Base-by-base conservation (phyloP, 176 grass and related monocot species). In the Triticum aestivum region DNA sequence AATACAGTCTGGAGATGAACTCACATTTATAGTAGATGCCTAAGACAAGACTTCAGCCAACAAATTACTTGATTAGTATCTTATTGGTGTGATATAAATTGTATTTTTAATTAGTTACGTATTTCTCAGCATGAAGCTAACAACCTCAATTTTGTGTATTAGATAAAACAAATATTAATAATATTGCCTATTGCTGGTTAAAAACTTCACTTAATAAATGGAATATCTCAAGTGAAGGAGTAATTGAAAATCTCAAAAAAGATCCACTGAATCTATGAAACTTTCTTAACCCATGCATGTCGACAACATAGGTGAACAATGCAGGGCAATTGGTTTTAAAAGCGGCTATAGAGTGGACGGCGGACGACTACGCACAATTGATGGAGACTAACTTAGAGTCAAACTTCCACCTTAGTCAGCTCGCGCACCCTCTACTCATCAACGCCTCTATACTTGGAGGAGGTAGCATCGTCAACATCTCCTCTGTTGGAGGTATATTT, bases 381-480 rank as follows among this genome's bases (percentile, higher is more conserved):
- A 79, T 86, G 84, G 15, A 26, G 5, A 71, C 75, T 4, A 87
- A 87, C 12, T 29, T 87, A 0, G 77, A 87, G 15, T 72, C 85
- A 0, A 35, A 47, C 42, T 87, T 80, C 42, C 85, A 87, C 20
- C 20, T 80, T 5, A 70, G 76, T 21, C 65, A 87, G 29, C 62
- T 87, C 0, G 32, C 47, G 5, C 42, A 87, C 27, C 85, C 77
- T 21, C 64, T 87, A 6, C 75, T 87, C 42, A 6, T 68, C 3
- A 72, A 71, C 3, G 11, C 64, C 24, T 62, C 85, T 14, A 4
- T 68, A 7, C n/a, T 0, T 18, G 61, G 21, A 52, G 23, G 29
- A 34, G 85, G 77, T 13, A 87, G 20, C 44, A 87, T 87, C 37
- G 45, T 87, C 52, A 70, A 70, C 65, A 63, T 80, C 38, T 87